Conservation (phyloP, 1,284 basidiomycete species). For the Fomitopsis betulina region DNA sequence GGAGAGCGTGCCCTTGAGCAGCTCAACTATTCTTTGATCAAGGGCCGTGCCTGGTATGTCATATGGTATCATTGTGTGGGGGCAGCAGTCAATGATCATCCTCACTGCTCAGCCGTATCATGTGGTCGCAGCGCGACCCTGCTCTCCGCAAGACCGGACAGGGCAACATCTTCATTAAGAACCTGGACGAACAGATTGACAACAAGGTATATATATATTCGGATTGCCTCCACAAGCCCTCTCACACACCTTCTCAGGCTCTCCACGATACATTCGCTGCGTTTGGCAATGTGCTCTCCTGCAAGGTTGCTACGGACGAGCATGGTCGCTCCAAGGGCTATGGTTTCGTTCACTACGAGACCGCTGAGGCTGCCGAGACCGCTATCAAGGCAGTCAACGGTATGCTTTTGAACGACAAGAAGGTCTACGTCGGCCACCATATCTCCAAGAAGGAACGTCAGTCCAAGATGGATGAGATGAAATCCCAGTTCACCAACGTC, state of each 20-base stretch:
- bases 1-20: slow-evolving; percentile 98
- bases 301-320: slow-evolving; percentile 98
- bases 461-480: slow-evolving; percentile 98
- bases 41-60: slow-evolving; percentile 88
- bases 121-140: slow-evolving; percentile 99
- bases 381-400: slow-evolving; percentile 99
- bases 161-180: slow-evolving; percentile 99
- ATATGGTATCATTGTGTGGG: background rate
- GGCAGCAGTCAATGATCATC: background rate
- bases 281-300: slow-evolving; percentile 98
- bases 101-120: slow-evolving; percentile 76
- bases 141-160: slow-evolving; percentile 98
- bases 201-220: slow-evolving; percentile 73
- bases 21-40: slow-evolving; percentile 99
- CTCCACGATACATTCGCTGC: slow-evolving; percentile 99
- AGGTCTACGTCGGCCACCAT: slow-evolving; percentile 98
- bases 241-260: slow-evolving; percentile 50
- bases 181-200: slow-evolving; percentile 97
- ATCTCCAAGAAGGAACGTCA: slow-evolving; percentile 98
- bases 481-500: slow-evolving; percentile 95
- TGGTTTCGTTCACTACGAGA: slow-evolving; percentile 99
- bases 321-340: slow-evolving; percentile 93
- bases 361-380: slow-evolving; percentile 91
- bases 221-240: background rate
- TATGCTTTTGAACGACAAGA: slow-evolving; percentile 99